Evolutionary conservation across 176 grass and related monocot genomes (phyloP).

Genomic region (Puya raimondii): DNA sequence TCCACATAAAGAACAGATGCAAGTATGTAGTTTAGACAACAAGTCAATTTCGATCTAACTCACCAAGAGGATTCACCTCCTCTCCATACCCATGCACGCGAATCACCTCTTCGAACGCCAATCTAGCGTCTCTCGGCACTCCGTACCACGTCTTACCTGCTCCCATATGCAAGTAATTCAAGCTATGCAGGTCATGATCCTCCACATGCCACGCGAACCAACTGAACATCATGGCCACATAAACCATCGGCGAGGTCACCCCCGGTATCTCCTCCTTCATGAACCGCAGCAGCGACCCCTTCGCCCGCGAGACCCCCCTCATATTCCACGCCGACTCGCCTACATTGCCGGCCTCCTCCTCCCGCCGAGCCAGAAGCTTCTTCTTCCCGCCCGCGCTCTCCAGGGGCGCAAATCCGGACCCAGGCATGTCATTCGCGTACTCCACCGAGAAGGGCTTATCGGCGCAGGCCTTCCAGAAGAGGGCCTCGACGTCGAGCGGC

Average conservation of each 20-base stretch:
- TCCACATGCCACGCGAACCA: constrained; percentile 99
- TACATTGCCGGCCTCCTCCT: constrained; percentile 42
- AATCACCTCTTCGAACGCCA: constrained; percentile 86
- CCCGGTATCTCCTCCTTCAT: constrained; percentile 91
- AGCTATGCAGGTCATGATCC: constrained; percentile 96
- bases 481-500: constrained; percentile 60
- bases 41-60: constrained; percentile 12
- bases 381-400: constrained; percentile 21
- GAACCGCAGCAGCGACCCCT: constrained; percentile 63
- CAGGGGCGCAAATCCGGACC: constrained; percentile 53
- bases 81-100: constrained; percentile 80
- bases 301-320: constrained; percentile 64
- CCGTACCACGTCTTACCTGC: constrained; percentile 92
- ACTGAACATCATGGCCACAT: constrained; percentile 97
- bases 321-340: constrained; percentile 97
- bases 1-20: constrained; percentile 1
- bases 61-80: constrained; percentile 88
- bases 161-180: constrained; percentile 93
- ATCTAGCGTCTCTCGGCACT: constrained; percentile 76
- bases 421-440: constrained; percentile 98
- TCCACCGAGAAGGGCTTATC: constrained; percentile 79
- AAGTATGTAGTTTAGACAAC: constrained; percentile 15
- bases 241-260: constrained; percentile 95
- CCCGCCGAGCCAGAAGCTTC: constrained; percentile 5
- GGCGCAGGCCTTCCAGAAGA: constrained; percentile 89